Evolutionary conservation across 169 alveolate species (phyloP).

Genomic region (Plasmodium berghei): DNA sequence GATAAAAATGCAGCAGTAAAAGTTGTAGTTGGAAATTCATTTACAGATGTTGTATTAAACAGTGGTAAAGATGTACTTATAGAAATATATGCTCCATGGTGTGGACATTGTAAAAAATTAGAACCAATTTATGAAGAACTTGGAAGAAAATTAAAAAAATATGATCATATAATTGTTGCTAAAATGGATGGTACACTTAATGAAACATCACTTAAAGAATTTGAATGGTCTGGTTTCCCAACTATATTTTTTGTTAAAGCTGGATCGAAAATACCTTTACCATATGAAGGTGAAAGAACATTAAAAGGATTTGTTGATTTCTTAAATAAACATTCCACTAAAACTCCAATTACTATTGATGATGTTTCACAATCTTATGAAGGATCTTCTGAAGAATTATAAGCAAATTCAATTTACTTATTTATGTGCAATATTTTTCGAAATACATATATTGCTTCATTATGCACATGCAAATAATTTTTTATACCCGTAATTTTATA

Average conservation of each 20-base stretch:
- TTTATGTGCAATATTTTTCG: too few species aligned
- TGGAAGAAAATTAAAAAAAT: conserved; percentile 78
- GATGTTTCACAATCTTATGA: conserved; percentile 38
- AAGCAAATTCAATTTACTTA: not conserved
- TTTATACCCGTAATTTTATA: too few species aligned
- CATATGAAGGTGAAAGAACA: conserved; percentile 85
- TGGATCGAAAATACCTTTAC: conserved; percentile 78
- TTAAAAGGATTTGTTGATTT: conserved; percentile 81
- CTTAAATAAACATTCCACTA: conserved; percentile 79
- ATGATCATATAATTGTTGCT: conserved; percentile 81
- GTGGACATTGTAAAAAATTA: conserved; percentile 87
- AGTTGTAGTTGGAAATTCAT: conserved; percentile 84
- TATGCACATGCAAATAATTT: too few species aligned
- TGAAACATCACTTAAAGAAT: conserved; percentile 83
- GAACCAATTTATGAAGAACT: conserved; percentile 82
- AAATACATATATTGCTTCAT: too few species aligned
- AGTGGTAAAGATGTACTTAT: conserved; percentile 80
- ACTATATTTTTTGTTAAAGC: conserved; percentile 84
- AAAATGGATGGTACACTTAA: conserved; percentile 85
- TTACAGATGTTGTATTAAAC: conserved; percentile 77
- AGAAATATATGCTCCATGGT: conserved; percentile 86
- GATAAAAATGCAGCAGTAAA: conserved; percentile 81
- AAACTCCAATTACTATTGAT: conserved; percentile 57
- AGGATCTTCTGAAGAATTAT: conserved; percentile 37
- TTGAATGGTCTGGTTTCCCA: conserved; percentile 87